Evolutionary conservation across 2,329 filamentous ascomycete genomes (phyloP).

Genomic region (Epichloe coenophiala): DNA sequence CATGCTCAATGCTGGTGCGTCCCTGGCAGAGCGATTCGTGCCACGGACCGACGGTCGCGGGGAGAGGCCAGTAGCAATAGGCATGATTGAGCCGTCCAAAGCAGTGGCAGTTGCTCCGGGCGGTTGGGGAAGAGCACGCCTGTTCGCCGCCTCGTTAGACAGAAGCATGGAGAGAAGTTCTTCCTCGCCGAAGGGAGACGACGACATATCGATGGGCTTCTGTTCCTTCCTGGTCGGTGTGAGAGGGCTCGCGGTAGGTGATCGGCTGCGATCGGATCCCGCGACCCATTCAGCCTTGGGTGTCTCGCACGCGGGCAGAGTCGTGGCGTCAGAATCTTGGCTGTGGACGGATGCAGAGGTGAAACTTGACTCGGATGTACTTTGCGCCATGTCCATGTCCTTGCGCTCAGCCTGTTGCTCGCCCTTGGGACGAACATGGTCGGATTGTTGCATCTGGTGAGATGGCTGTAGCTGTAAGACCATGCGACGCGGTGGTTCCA

Average conservation of each 20-base stretch:
- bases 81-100: conserved; percentile 14
- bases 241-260: conserved; percentile 6
- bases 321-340: conserved; percentile 9
- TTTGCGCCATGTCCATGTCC: background rate
- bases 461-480: conserved; percentile 6
- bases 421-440: conserved; percentile 9
- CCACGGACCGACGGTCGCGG: conserved; percentile 12
- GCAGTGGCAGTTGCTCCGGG: conserved; percentile 16
- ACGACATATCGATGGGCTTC: conserved; percentile 10
- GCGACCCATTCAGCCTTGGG: conserved; percentile 4
- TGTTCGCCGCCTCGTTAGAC: conserved; percentile 8
- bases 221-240: conserved; percentile 1
- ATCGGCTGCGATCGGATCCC: conserved; percentile 1
- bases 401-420: background rate
- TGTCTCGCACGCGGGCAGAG: conserved; percentile 7
- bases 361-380: conserved; percentile 13
- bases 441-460: conserved; percentile 1
- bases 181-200: conserved; percentile 20
- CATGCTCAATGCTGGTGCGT: conserved; percentile 19
- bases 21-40: conserved; percentile 6
- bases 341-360: conserved; percentile 14
- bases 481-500: background rate
- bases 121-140: conserved; percentile 16
- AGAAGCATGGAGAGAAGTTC: conserved; percentile 21
- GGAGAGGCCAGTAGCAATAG: conserved; percentile 16